These are phyloP conservation scores for Pseudogymnoascus sp. DNA, from an alignment of 2,329 filamentous ascomycete species.

Conservation along the genomic window DNA sequence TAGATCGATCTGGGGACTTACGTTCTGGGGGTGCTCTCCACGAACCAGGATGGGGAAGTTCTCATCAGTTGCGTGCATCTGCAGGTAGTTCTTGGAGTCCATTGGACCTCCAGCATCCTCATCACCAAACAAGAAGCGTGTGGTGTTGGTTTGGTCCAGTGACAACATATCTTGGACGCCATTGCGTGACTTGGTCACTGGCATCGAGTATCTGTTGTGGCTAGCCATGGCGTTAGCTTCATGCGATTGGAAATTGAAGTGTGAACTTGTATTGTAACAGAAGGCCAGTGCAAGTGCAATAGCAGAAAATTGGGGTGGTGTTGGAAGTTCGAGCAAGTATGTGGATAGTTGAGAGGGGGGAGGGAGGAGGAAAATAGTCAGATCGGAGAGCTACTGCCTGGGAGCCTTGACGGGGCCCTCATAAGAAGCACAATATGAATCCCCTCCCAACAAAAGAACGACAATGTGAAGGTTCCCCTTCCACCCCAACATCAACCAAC, in stretches of 20 bases:
- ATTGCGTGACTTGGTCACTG: slow-evolving; percentile 63
- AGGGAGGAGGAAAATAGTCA: background rate
- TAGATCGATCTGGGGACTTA: slow-evolving; percentile 19
- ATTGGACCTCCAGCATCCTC: slow-evolving; percentile 50
- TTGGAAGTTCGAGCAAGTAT: background rate
- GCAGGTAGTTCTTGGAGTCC: slow-evolving; percentile 60
- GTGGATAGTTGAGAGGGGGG: background rate
- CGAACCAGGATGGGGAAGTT: slow-evolving; percentile 78
- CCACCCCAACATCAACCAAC: background rate
- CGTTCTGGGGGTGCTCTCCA: slow-evolving; percentile 31
- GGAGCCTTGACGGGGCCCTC: background rate
- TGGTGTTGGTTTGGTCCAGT: slow-evolving; percentile 76
- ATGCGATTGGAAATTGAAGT: slow-evolving; percentile 11
- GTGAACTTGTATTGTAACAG: background rate
- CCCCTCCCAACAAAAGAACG: background rate
- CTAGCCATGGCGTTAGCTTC: slow-evolving; percentile 38
- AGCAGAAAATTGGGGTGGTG: background rate
- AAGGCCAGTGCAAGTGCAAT: slow-evolving; percentile 18
- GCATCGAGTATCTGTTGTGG: slow-evolving; percentile 89
- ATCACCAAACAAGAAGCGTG: slow-evolving; percentile 78
- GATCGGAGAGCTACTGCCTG: background rate
- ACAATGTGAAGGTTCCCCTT: background rate
- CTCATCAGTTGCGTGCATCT: slow-evolving; percentile 68
- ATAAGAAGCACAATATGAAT: background rate
- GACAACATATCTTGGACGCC: slow-evolving; percentile 56